A percentile compares a stretch with the other conserved stretches of the same genome.
These are phyloP conservation scores for Moesziomyces sp. DNA, from an alignment of 1,284 basidiomycete genomes.

Conservation along the genomic window DNA sequence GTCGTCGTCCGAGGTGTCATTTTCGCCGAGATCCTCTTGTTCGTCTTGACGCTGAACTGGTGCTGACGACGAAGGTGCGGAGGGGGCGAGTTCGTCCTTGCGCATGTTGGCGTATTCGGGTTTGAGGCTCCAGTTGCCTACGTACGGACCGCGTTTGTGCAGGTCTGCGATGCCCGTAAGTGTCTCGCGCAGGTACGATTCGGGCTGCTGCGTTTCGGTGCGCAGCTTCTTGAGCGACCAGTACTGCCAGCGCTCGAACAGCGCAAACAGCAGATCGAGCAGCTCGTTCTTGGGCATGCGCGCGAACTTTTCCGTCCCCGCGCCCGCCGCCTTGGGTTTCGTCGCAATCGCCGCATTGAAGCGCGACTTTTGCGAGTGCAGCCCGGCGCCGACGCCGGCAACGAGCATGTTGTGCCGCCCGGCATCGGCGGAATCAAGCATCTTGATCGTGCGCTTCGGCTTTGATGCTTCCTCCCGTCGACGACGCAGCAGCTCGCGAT, in stretches of 20 bases:
- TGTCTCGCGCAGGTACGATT: slow-evolving; percentile 88
- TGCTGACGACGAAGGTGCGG: not conserved
- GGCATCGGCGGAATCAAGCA: slow-evolving; percentile 68
- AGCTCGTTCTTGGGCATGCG: slow-evolving; percentile 89
- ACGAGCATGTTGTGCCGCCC: slow-evolving; percentile 68
- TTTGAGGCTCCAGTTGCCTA: slow-evolving; percentile 69
- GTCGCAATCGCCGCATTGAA: slow-evolving; percentile 42
- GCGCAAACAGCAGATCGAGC: slow-evolving; percentile 82
- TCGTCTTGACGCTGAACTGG: slow-evolving; percentile 11
- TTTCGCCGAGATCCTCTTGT: slow-evolving; percentile 37
- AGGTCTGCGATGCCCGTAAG: slow-evolving; percentile 82
- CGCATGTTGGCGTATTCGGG: slow-evolving; percentile 47
- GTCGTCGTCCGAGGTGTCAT: slow-evolving; percentile 17
- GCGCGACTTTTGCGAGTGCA: slow-evolving; percentile 35
- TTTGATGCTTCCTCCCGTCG: slow-evolving; percentile 68
- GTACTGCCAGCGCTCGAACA: slow-evolving; percentile 81
- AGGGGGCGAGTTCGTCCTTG: slow-evolving; percentile 8
- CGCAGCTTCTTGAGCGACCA: slow-evolving; percentile 86
- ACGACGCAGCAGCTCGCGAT: slow-evolving; percentile 69
- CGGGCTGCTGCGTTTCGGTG: slow-evolving; percentile 87
- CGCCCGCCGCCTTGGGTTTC: slow-evolving; percentile 12
- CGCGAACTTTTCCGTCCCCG: slow-evolving; percentile 77
- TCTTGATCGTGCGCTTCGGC: slow-evolving; percentile 69
- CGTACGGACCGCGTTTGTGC: slow-evolving; percentile 78
- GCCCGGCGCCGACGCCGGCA: slow-evolving; percentile 58